These are phyloP conservation scores for Epichloe gansuensis DNA, from an alignment of 2,329 filamentous ascomycete species.

Conservation along the genomic window DNA sequence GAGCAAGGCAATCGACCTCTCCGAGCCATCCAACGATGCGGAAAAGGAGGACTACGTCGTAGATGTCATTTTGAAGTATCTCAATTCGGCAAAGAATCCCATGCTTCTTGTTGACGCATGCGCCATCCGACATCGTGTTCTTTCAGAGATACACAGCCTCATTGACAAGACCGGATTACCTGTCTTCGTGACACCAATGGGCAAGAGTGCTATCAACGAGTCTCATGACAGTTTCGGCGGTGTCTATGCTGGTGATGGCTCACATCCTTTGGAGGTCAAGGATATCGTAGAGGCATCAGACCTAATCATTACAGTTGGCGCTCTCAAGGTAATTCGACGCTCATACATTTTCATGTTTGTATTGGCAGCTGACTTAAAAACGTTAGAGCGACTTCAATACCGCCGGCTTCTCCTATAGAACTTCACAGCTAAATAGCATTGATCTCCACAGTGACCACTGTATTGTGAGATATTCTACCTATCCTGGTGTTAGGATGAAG, in stretches of 20 bases:
- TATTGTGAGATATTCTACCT: conserved; percentile 65
- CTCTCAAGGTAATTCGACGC: conserved; percentile 33
- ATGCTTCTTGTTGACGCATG: conserved; percentile 76
- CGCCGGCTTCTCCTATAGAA: conserved; percentile 68
- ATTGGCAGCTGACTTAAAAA: background rate
- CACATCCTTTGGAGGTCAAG: conserved; percentile 48
- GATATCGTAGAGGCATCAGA: conserved; percentile 56
- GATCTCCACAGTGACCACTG: conserved; percentile 68
- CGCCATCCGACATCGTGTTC: conserved; percentile 62
- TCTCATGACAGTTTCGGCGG: conserved; percentile 64
- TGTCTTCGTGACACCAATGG: conserved; percentile 83
- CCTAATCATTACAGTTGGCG: conserved; percentile 57
- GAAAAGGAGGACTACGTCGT: conserved; percentile 76
- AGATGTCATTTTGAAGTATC: conserved; percentile 60
- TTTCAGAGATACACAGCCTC: conserved; percentile 60
- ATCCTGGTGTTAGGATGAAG: conserved; percentile 65
- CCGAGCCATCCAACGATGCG: conserved; percentile 50
- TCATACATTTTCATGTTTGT: background rate
- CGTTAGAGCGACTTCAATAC: conserved; percentile 66
- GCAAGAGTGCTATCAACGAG: conserved; percentile 75
- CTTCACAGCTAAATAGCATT: conserved; percentile 65
- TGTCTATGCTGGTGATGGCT: conserved; percentile 73
- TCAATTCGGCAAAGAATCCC: conserved; percentile 61
- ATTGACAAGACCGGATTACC: conserved; percentile 64
- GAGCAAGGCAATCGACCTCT: conserved; percentile 56